Conservation (phyloP, 2,329 filamentous ascomycete species). For the Coleophoma eucalyptorum region DNA sequence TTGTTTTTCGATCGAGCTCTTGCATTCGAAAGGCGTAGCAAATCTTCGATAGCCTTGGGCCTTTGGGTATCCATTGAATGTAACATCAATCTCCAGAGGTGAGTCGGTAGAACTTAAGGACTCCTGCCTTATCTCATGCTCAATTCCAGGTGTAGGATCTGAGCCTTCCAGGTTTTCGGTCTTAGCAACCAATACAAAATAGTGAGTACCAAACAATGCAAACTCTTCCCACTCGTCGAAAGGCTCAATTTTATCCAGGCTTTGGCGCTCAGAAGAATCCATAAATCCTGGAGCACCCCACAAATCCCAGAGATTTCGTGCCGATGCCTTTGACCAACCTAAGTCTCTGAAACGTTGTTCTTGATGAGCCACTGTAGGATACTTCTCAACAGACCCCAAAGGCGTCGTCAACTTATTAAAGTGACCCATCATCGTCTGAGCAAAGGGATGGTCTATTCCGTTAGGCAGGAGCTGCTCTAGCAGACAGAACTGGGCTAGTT, state of each 20-base stretch:
- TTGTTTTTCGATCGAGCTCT: conserved; percentile 30
- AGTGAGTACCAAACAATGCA: conserved; percentile 78
- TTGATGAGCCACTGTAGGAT: conserved; percentile 65
- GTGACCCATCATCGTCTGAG: conserved; percentile 78
- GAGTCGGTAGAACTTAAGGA: not conserved
- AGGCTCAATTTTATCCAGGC: conserved; percentile 68
- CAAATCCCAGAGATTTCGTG: conserved; percentile 74
- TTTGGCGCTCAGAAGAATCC: conserved; percentile 49
- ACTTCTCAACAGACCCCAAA: conserved; percentile 68
- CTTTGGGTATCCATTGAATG: conserved; percentile 33
- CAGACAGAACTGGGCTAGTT: conserved; percentile 73
- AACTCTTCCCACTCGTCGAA: conserved; percentile 99
- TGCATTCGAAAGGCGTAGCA: conserved; percentile 46
- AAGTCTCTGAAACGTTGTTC: conserved; percentile 59
- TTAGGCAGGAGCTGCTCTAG: conserved; percentile 84
- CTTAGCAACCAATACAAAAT: conserved; percentile 69
- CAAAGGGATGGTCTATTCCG: conserved; percentile 76
- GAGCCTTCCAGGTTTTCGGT: not conserved
- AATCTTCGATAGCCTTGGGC: conserved; percentile 52
- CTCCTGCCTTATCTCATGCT: not conserved
- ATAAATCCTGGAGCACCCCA: conserved; percentile 73
- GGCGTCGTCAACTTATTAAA: conserved; percentile 79
- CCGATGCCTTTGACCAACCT: conserved; percentile 64
- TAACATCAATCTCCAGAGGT: conserved; percentile 10
- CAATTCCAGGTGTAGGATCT: not conserved